phyloP scores from a whole-genome alignment of 1,139 yeast species.

The Nakaseomyces bracarensis region DNA sequence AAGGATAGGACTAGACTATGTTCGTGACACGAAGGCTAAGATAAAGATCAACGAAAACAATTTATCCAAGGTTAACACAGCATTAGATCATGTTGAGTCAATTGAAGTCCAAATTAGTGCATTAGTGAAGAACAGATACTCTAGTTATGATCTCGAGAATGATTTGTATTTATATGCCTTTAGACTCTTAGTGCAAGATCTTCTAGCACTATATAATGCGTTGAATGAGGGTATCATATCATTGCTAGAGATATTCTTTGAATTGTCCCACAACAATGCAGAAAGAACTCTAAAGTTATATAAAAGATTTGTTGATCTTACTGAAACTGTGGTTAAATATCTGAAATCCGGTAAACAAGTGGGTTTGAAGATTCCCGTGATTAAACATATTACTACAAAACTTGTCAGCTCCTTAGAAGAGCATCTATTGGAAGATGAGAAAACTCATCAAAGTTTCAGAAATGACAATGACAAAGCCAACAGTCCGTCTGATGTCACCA shows the following conservation, averaged over 20 bases:
- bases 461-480: slow-evolving; percentile 12
- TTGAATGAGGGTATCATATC: slow-evolving; percentile 93
- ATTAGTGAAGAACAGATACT: slow-evolving; percentile 64
- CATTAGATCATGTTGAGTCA: slow-evolving; percentile 64
- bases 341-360: slow-evolving; percentile 86
- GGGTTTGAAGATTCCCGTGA: slow-evolving; percentile 86
- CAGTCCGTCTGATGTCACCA: slow-evolving; percentile 10
- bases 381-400: slow-evolving; percentile 95
- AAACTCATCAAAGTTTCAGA: slow-evolving; percentile 12
- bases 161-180: slow-evolving; percentile 83
- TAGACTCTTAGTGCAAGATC: slow-evolving; percentile 77
- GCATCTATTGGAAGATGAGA: slow-evolving; percentile 36
- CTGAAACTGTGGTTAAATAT: slow-evolving; percentile 80
- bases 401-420: slow-evolving; percentile 80
- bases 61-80: slow-evolving; percentile 1
- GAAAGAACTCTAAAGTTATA: slow-evolving; percentile 77
- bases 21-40: slow-evolving; percentile 10
- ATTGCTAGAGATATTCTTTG: slow-evolving; percentile 86
- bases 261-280: slow-evolving; percentile 79
- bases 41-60: slow-evolving; percentile 6
- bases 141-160: slow-evolving; percentile 60
- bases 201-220: slow-evolving; percentile 76
- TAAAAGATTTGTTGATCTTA: slow-evolving; percentile 76
- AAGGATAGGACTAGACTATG: slow-evolving; percentile 50
- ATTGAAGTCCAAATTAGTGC: slow-evolving; percentile 76